Percentiles rank a stretch among this genome's conserved stretches.
Evolutionary conservation across 208 protist genomes (phyloP).

Genomic region (Borovskyia barvae): DNA sequence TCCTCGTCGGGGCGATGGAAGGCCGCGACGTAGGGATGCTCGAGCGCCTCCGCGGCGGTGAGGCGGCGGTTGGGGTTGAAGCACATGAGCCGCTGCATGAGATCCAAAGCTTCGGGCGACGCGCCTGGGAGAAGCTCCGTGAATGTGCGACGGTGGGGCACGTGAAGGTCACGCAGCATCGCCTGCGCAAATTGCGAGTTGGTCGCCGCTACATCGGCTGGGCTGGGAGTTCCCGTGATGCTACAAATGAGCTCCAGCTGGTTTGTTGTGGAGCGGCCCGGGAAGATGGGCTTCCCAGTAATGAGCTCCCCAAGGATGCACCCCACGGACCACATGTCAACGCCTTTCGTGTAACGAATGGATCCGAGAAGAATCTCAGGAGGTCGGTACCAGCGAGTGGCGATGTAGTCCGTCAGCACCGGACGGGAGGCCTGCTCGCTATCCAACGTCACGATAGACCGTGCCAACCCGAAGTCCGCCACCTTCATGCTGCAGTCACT

Average conservation of each 20-base stretch:
- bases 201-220: conserved; percentile 92
- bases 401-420: conserved; percentile 95
- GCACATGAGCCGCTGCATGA: conserved; percentile 92
- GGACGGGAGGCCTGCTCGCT: conserved; percentile 84
- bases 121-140: conserved; percentile 91
- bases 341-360: conserved; percentile 94
- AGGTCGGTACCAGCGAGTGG: conserved; percentile 97
- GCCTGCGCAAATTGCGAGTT: conserved; percentile 93
- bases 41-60: conserved; percentile 91
- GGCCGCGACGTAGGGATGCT: conserved; percentile 92
- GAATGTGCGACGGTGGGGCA: conserved; percentile 62
- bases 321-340: conserved; percentile 98
- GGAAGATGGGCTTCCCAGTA: conserved; percentile 94
- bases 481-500: conserved; percentile 96
- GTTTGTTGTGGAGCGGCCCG: conserved; percentile 95
- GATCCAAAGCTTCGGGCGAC: conserved; percentile 91
- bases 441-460: conserved; percentile 89
- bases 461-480: conserved; percentile 97
- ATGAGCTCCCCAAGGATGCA: conserved; percentile 98
- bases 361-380: conserved; percentile 97
- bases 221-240: conserved; percentile 82
- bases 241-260: conserved; percentile 96
- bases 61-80: conserved; percentile 96
- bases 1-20: conserved; percentile 92
- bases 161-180: conserved; percentile 92